These are phyloP conservation scores for Umbelopsis sp. DNA, from an alignment of 192 early-diverging fungal genomes.

Conservation along the genomic window DNA sequence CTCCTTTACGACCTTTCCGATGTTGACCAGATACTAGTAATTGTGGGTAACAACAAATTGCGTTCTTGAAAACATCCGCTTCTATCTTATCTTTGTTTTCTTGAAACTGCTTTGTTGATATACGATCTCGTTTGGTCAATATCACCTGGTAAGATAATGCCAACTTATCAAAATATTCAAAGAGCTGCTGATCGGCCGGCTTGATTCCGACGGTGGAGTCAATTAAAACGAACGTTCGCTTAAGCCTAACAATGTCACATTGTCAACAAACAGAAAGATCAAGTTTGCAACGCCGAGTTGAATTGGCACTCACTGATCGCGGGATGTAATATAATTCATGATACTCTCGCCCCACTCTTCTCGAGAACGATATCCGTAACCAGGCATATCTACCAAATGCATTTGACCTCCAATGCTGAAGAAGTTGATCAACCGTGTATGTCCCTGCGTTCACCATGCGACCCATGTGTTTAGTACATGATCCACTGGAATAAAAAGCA, in stretches of 20 bases:
- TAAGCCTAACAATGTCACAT: conserved; percentile 32
- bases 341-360: conserved; percentile 57
- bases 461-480: background rate
- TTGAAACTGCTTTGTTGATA: conserved; percentile 39
- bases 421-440: conserved; percentile 56
- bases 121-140: conserved; percentile 48
- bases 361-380: conserved; percentile 54
- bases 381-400: conserved; percentile 57
- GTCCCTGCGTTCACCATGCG: conserved; percentile 38
- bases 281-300: background rate
- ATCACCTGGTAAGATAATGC: conserved; percentile 53
- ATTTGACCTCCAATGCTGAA: conserved; percentile 47
- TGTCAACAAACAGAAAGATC: background rate
- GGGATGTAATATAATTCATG: conserved; percentile 39
- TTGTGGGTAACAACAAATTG: conserved; percentile 53
- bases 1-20: conserved; percentile 25
- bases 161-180: conserved; percentile 43
- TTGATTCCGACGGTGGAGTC: conserved; percentile 52
- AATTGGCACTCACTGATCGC: conserved; percentile 42
- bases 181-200: conserved; percentile 43
- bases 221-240: conserved; percentile 47
- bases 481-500: background rate
- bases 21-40: conserved; percentile 41
- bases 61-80: conserved; percentile 38
- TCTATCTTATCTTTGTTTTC: conserved; percentile 44